Percentiles rank a stretch among this genome's conserved stretches.
Conservation (phyloP, 2,329 filamentous ascomycete genomes). For the Apiospora koreana region DNA sequence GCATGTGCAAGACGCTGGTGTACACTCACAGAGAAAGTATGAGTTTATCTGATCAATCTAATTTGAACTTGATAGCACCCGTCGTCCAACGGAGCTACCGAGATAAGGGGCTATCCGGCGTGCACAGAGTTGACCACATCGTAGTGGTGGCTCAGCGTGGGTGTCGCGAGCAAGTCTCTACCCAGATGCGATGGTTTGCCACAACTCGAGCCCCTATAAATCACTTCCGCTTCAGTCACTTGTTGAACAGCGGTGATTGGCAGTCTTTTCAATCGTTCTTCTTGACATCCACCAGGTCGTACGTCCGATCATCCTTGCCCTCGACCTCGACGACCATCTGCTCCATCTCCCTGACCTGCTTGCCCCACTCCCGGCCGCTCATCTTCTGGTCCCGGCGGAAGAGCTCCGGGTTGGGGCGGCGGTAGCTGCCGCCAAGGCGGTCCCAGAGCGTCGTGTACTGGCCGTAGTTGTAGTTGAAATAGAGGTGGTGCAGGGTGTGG, state of each 20-base stretch:
- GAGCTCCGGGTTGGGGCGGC: slow-evolving; percentile 80
- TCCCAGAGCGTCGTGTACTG: slow-evolving; percentile 95
- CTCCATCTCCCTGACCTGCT: slow-evolving; percentile 77
- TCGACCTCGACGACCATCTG: slow-evolving; percentile 72
- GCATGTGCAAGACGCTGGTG: neutral
- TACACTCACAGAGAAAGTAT: neutral
- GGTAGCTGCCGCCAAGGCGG: slow-evolving; percentile 82
- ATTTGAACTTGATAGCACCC: neutral
- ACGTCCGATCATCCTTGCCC: slow-evolving; percentile 53
- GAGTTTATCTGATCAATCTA: neutral
- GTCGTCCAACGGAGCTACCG: no score
- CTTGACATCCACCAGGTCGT: slow-evolving; percentile 43
- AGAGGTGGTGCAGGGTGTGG: slow-evolving; percentile 88
- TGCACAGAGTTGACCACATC: no score
- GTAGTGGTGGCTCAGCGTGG: neutral
- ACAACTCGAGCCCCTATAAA: neutral
- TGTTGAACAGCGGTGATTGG: neutral
- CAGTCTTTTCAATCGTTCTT: slow-evolving; percentile 41
- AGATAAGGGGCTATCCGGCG: neutral
- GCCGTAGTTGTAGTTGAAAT: slow-evolving; percentile 90
- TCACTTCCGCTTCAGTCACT: neutral
- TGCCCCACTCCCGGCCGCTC: slow-evolving; percentile 76
- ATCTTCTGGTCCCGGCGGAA: slow-evolving; percentile 87
- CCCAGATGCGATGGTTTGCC: neutral
- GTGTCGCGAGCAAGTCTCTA: neutral